A percentile compares a stretch with the other conserved stretches of the same genome.
phyloP scores from a whole-genome alignment of 2,329 filamentous ascomycete species.

The Colletotrichum tropicale region DNA sequence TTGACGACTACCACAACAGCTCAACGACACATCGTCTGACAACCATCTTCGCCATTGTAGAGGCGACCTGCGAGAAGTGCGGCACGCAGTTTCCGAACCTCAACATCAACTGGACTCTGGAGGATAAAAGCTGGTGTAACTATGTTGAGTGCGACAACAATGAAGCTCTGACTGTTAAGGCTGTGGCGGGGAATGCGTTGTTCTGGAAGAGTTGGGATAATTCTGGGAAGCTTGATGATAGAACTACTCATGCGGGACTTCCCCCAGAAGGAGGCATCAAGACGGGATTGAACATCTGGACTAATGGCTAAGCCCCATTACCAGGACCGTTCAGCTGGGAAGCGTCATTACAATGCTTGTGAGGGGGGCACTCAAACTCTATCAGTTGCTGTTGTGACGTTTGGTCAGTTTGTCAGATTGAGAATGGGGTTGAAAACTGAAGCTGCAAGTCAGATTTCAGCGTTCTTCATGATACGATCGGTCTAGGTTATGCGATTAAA shows the following conservation, averaged over 20 bases:
- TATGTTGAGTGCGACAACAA: not conserved
- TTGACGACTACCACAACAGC: not conserved
- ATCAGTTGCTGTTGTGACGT: too few species aligned
- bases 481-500: too few species aligned
- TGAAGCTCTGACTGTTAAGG: not conserved
- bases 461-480: too few species aligned
- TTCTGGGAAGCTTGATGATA: not conserved
- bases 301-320: not conserved
- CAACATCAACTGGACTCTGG: not conserved
- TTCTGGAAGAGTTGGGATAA: constrained; percentile 6
- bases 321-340: too few species aligned
- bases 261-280: not conserved
- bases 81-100: not conserved
- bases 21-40: not conserved
- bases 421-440: too few species aligned
- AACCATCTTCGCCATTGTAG: not conserved
- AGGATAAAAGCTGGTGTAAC: not conserved
- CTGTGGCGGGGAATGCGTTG: not conserved
- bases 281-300: constrained; percentile 3
- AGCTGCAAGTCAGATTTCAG: too few species aligned
- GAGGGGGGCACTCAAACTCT: too few species aligned
- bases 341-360: too few species aligned
- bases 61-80: not conserved
- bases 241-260: not conserved
- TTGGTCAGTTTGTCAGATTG: too few species aligned